phyloP scores from a whole-genome alignment of 495 filamentous ascomycete genomes.

The Penicillium lividum region DNA sequence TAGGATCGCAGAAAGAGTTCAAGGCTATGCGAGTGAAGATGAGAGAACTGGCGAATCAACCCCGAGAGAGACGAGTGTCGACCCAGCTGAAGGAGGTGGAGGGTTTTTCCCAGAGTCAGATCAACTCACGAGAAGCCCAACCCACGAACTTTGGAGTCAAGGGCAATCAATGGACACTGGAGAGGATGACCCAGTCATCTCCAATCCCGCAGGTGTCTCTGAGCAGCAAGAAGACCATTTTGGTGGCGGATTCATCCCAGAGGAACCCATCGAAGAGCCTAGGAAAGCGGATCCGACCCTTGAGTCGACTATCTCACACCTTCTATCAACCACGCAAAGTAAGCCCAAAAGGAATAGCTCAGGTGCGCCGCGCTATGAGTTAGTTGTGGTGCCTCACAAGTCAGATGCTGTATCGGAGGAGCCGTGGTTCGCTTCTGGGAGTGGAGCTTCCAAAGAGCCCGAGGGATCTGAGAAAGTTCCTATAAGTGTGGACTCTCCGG shows the following conservation, averaged over 20 bases:
- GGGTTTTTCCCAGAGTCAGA: constrained; percentile 52
- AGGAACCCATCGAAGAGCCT: constrained; percentile 20
- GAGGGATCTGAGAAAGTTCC: constrained; percentile 25
- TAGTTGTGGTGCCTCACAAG: constrained; percentile 35
- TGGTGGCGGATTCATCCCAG: constrained; percentile 31
- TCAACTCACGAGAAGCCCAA: constrained; percentile 24
- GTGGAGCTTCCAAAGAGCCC: neutral
- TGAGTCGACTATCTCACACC: neutral
- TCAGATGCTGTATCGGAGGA: neutral
- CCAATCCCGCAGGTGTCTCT: neutral
- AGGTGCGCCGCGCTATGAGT: constrained; percentile 27
- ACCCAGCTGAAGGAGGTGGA: constrained; percentile 31
- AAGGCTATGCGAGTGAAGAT: constrained; percentile 58
- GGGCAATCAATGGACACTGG: neutral
- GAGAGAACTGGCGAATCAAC: constrained; percentile 33
- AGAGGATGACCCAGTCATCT: neutral
- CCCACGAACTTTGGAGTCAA: constrained; percentile 3
- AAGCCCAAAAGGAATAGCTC: neutral
- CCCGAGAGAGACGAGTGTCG: constrained; percentile 19
- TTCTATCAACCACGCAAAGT: neutral
- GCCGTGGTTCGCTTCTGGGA: neutral
- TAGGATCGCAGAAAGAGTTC: constrained; percentile 75
- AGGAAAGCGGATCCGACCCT: neutral
- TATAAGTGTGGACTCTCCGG: constrained; percentile 30
- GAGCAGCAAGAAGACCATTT: neutral